Base-by-base conservation (phyloP, 768 basidiomycete species). In the Boletus pseudopeckii region DNA sequence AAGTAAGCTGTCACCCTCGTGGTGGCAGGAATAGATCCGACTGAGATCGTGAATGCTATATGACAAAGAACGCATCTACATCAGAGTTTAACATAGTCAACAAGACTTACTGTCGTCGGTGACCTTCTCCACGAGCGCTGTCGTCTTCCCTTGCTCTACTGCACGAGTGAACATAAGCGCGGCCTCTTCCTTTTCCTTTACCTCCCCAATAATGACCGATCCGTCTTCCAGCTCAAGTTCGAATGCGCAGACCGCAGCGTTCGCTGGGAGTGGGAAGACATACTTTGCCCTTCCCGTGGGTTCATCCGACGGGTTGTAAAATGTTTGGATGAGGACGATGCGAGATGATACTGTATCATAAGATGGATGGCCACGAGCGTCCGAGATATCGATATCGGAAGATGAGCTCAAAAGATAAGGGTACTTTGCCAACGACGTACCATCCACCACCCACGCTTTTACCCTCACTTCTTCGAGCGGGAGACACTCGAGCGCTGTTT, bases 181-280 rank as follows among this genome's bases (percentile, higher is more conserved):
- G 0, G 83, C 83, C 42, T 68, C 57, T 13, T 67, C 67, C 45
- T 74, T 81, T 51, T 83, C 81, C 55, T 80, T 80, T 5, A 72
- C 75, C 15, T 76, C 63, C 5, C 80, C 84, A 10, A 64, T 55
- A 4, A 85, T 64, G 5, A 71, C 57, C 0, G 73, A 66, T 7
- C 75, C 77, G 54, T 82, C 75, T 14, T 73, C 71, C 11, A 74
- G 70, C 37, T 69, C 70, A 65, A 84, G 75, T 33, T 75, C 68
- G 59, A 86, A 86, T 0, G 75, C 76, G 53, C 81, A 84, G 8
- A 84, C 73, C 0, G 81, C 82, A 0, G 78, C 79, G 30, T 70
- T 72, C 1, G 76, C 78, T 0, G 84, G 85, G 6, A 85, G 74
- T 9, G 84, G 83, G 56, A 86, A 85, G 37, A 76, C 71, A 63